Evolutionary conservation across 2,329 filamentous ascomycete species (phyloP).

Genomic region (Clarireedia sp.): DNA sequence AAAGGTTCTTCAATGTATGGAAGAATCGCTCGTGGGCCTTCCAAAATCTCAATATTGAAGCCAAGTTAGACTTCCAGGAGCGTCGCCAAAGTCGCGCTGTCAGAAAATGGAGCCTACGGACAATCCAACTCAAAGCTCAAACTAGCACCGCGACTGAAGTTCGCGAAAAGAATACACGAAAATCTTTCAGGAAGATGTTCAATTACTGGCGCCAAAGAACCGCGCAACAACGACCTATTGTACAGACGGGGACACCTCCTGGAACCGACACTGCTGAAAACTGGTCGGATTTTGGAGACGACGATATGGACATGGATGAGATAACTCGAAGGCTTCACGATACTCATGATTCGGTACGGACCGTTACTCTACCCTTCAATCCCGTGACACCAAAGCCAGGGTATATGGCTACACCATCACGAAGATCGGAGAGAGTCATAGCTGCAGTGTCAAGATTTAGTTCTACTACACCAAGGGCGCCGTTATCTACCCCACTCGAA

Average conservation of each 20-base stretch:
- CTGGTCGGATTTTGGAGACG: conserved; percentile 28
- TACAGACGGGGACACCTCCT: conserved; percentile 9
- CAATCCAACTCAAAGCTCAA: conserved; percentile 24
- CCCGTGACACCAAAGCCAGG: conserved; percentile 17
- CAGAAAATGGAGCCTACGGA: conserved; percentile 27
- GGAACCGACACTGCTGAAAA: conserved; percentile 19
- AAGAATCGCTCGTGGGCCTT: conserved; percentile 19
- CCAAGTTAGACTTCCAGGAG: conserved; percentile 25
- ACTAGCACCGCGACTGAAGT: conserved; percentile 24
- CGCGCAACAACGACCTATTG: conserved; percentile 15
- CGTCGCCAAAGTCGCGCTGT: conserved; percentile 19
- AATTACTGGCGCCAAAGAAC: conserved; percentile 28
- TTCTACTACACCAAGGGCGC: conserved; percentile 37
- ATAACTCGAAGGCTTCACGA: conserved; percentile 19
- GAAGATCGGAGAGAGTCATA: conserved; percentile 35
- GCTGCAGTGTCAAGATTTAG: conserved; percentile 32
- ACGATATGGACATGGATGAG: conserved; percentile 20
- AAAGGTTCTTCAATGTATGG: conserved; percentile 24
- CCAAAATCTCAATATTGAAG: conserved; percentile 22
- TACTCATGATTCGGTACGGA: background rate
- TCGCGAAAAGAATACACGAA: conserved; percentile 27
- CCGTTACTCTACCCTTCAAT: background rate
- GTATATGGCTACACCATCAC: conserved; percentile 17
- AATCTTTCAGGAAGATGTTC: conserved; percentile 29
- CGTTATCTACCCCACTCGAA: conserved; percentile 38